These are phyloP conservation scores for Ceratobasidium sp. DNA, from an alignment of 1,284 basidiomycete genomes.

Conservation along the genomic window DNA sequence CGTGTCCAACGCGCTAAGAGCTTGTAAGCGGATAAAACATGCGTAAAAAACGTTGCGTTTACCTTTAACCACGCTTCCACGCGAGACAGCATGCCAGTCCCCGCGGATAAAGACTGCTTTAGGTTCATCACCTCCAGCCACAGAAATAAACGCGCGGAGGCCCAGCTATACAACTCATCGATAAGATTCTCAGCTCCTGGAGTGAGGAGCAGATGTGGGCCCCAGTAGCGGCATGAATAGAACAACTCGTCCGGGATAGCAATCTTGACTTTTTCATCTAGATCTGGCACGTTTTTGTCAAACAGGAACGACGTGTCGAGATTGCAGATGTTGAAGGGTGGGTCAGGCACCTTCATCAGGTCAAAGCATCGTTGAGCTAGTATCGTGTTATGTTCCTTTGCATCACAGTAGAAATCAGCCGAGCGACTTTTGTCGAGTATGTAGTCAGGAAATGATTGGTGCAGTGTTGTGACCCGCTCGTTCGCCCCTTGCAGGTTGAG, in stretches of 20 bases:
- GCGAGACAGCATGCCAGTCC: no score
- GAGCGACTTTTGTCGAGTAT: conserved; percentile 1
- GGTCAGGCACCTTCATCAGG: background rate
- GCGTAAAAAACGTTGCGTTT: no score
- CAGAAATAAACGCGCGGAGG: background rate
- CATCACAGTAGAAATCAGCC: background rate
- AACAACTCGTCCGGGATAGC: background rate
- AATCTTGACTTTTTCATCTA: background rate
- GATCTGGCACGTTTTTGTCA: conserved; percentile 4
- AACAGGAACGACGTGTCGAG: background rate
- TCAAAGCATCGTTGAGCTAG: conserved; percentile 1
- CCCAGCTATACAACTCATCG: background rate
- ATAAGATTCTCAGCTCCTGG: background rate
- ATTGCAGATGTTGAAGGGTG: background rate
- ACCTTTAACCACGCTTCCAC: no score
- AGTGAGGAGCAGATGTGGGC: background rate
- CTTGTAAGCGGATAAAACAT: no score
- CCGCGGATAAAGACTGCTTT: background rate
- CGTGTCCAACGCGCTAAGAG: no score
- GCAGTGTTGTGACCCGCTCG: conserved; percentile 7
- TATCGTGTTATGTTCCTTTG: background rate
- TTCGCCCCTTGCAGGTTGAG: background rate
- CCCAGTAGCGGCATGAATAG: conserved; percentile 30
- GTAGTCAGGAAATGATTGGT: conserved; percentile 19
- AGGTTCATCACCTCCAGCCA: conserved; percentile 23